Base-by-base conservation (phyloP, 345 rosid species). In the Rhizophora apiculata region DNA sequence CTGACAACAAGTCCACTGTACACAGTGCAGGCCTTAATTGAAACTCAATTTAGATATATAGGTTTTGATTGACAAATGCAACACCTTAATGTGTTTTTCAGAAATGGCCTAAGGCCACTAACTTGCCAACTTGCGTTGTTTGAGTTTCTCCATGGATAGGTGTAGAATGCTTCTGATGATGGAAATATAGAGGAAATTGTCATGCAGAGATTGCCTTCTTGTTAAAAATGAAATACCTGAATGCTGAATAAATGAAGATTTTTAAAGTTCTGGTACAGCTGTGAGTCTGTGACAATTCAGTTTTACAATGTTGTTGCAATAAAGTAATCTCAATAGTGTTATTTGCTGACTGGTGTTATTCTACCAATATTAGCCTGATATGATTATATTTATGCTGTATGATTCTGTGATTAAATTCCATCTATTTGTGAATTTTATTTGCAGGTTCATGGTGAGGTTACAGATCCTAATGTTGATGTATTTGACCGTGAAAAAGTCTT, bases 371-470 rank as follows among this genome's bases (percentile, higher is more conserved):
- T 55, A 26, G 20, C 8, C 8, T 8, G 27, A 55, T 22, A 9
- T 55, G 59, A 55, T 55, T 22, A 8, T 55, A 21, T 55, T n/a
- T n/a, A 55, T 8, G 5, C 3, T 8, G 27, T 4, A 26, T 26
- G 27, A 10, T n/a, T 24, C 46, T 73, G 9, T 48, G 19, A 22
- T 49, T 26, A 64, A 27, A 43, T 16, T 71, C 64, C 31, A 27
- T 58, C 6, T 70, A 37, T 26, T 20, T 71, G 39, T 6, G 24
- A 9, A 73, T 16, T 65, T 74, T 21, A 60, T 72, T 21, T 70
- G 48, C 82, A 93, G 98, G 97, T 93, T 79, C 98, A 93, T 74
- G 96, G 97, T n/a, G 98, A 93, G 81, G 98, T 93, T 72, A 91
- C 97, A 21, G 89, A 93, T 83, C 85, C 87, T 27, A 75, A 68